phyloP scores from a whole-genome alignment of 441 rosid genomes.

The Gossypium laxum region DNA sequence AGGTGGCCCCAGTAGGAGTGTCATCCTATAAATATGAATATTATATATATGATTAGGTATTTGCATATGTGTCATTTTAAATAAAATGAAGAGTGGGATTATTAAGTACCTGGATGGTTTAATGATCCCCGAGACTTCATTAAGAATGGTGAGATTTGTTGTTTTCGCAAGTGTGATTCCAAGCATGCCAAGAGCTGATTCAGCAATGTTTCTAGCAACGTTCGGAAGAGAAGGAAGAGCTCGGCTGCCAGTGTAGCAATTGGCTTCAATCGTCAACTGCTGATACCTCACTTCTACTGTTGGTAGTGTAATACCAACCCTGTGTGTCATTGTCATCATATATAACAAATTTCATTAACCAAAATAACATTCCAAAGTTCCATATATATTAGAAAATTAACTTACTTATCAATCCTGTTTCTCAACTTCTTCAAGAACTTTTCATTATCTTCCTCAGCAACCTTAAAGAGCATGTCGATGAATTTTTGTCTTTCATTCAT shows the following conservation, averaged over 20 bases:
- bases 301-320: conserved; percentile 56
- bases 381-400: not conserved
- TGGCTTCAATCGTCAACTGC: conserved; percentile 32
- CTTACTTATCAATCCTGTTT: conserved; percentile 55
- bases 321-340: not conserved
- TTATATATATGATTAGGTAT: too few relatives aligned
- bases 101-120: conserved; percentile 48
- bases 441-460: conserved; percentile 66
- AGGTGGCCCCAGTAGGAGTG: conserved; percentile 75
- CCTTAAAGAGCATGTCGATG: conserved; percentile 49
- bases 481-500: conserved; percentile 45
- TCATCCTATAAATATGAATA: conserved; percentile 36
- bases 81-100: not conserved
- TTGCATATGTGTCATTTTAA: too few relatives aligned
- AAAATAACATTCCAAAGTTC: not conserved
- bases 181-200: conserved; percentile 41
- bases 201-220: conserved; percentile 44
- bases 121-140: conserved; percentile 47
- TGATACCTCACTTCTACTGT: conserved; percentile 50
- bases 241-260: conserved; percentile 38
- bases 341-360: too few relatives aligned
- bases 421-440: conserved; percentile 47
- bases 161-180: conserved; percentile 45
- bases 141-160: conserved; percentile 56
- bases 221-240: conserved; percentile 59